Conservation (phyloP, 2,329 filamentous ascomycete genomes). For the Chaetomiaceae sp. region DNA sequence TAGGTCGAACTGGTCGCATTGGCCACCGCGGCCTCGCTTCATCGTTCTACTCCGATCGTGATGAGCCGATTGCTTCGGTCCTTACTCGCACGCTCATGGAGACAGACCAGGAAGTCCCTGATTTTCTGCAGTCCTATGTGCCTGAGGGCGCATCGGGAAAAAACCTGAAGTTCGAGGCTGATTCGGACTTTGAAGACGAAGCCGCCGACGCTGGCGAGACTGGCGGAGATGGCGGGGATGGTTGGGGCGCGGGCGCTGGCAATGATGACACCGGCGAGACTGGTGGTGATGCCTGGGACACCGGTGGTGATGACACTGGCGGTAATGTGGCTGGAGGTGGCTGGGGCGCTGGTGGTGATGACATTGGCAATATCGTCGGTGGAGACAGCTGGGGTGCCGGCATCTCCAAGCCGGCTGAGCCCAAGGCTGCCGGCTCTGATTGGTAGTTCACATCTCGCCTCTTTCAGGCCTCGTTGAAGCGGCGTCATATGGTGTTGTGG, state of each 20-base stretch:
- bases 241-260: constrained; percentile 19
- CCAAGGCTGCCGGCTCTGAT: neutral
- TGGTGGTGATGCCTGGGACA: constrained; percentile 1
- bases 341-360: constrained; percentile 19
- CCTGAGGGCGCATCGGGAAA: constrained; percentile 50
- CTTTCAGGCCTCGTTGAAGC: neutral
- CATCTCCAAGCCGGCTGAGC: neutral
- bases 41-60: constrained; percentile 79
- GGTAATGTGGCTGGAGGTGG: too few species aligned
- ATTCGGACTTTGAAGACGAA: constrained; percentile 47
- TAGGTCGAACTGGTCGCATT: constrained; percentile 91
- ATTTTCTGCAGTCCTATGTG: constrained; percentile 67
- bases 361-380: neutral
- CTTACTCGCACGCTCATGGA: constrained; percentile 81
- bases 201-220: constrained; percentile 27
- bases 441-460: constrained; percentile 10
- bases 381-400: constrained; percentile 16
- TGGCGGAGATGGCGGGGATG: constrained; percentile 1
- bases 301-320: neutral
- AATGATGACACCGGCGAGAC: constrained; percentile 1
- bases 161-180: constrained; percentile 52
- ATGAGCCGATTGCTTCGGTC: constrained; percentile 67
- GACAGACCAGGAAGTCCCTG: constrained; percentile 70
- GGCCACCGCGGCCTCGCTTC: constrained; percentile 81
- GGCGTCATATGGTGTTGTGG: neutral